phyloP scores from a whole-genome alignment of 2,329 filamentous ascomycete species.

The Coniochaeta sp. region DNA sequence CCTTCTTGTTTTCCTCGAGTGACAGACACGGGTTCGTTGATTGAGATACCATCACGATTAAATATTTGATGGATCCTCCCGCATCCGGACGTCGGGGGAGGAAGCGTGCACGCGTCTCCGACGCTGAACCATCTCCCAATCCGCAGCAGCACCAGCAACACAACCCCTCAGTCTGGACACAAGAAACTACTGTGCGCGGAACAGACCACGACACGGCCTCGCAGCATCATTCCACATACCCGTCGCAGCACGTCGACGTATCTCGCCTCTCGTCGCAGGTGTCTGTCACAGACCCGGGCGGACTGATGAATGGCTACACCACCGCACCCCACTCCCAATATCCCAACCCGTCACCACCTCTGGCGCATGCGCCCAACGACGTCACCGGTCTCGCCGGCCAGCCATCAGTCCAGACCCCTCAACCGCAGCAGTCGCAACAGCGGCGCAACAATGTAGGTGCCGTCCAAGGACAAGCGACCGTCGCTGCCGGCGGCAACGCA shows the following conservation, averaged over 20 bases:
- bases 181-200: conserved; percentile 17
- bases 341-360: conserved; percentile 12
- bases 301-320: conserved; percentile 18
- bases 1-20: neutral
- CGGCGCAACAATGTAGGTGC: conserved; percentile 7
- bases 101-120: conserved; percentile 4
- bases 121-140: neutral
- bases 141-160: conserved; percentile 6
- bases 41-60: neutral
- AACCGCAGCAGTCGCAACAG: conserved; percentile 10
- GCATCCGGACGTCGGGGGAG: neutral
- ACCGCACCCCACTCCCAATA: conserved; percentile 15
- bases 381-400: conserved; percentile 15
- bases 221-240: conserved; percentile 12
- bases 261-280: conserved; percentile 9
- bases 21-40: neutral
- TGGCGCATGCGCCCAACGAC: conserved; percentile 13
- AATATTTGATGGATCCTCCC: neutral
- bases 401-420: conserved; percentile 4
- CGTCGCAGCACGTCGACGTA: conserved; percentile 17
- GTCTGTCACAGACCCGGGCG: conserved; percentile 14
- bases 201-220: conserved; percentile 2
- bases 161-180: conserved; percentile 11
- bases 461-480: neutral
- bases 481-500: conserved; percentile 9